Percentiles rank a stretch among this genome's conserved stretches.
Evolutionary conservation across 2,329 filamentous ascomycete species (phyloP).

Genomic region (Venturiaceae sp.): DNA sequence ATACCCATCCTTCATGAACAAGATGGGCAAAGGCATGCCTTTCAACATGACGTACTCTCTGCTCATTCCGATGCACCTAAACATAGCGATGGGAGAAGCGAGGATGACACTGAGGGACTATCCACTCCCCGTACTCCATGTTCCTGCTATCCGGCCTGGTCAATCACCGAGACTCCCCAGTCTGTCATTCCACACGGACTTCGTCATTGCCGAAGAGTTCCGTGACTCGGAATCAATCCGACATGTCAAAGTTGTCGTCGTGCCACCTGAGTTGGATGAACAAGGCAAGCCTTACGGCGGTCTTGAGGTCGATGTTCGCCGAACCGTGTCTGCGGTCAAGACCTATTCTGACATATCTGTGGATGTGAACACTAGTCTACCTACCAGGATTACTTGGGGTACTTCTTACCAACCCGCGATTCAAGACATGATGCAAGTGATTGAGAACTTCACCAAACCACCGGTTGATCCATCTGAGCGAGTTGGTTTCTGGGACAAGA

Average conservation of each 20-base stretch:
- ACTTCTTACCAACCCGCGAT: conserved; percentile 96
- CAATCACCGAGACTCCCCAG: conserved; percentile 75
- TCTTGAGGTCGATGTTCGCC: conserved; percentile 76
- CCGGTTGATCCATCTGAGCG: conserved; percentile 87
- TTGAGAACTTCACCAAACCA: conserved; percentile 95
- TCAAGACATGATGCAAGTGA: conserved; percentile 99
- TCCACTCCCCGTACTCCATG: conserved; percentile 81
- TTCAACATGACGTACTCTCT: conserved; percentile 83
- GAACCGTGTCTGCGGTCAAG: conserved; percentile 91
- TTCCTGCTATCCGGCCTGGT: conserved; percentile 69
- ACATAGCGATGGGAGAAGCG: conserved; percentile 83
- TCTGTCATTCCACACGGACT: conserved; percentile 77
- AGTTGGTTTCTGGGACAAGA: conserved; percentile 98
- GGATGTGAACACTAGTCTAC: conserved; percentile 85
- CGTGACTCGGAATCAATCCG: conserved; percentile 71
- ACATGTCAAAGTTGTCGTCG: conserved; percentile 71
- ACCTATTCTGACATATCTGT: conserved; percentile 88
- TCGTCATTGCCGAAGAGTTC: conserved; percentile 92
- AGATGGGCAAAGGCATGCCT: conserved; percentile 94
- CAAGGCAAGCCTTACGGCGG: conserved; percentile 51
- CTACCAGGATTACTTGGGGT: conserved; percentile 93
- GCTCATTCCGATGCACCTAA: conserved; percentile 80
- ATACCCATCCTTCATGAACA: conserved; percentile 73
- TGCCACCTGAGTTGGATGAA: conserved; percentile 54
- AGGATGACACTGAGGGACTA: conserved; percentile 86